phyloP scores from a whole-genome alignment of 305 asterid species.

The Plantago rigida region DNA sequence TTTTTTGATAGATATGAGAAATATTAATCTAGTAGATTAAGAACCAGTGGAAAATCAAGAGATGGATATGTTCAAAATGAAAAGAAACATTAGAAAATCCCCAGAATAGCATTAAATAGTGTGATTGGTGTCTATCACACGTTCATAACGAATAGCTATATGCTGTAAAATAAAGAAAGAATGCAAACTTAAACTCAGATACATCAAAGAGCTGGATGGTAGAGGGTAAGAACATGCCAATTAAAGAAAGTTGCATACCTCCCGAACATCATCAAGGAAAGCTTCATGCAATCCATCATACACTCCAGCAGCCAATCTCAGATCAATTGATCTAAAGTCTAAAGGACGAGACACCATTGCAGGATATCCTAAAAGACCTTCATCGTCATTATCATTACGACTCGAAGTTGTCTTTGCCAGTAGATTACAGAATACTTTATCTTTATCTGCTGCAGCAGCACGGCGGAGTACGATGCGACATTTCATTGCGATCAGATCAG shows the following conservation, averaged over 20 bases:
- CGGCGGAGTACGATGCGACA: slow-evolving; percentile 77
- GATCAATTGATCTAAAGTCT: slow-evolving; percentile 87
- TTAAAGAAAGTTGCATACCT: slow-evolving; percentile 41
- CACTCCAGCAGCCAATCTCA: slow-evolving; percentile 83
- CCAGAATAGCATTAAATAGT: too few species aligned
- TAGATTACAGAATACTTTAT: slow-evolving; percentile 80
- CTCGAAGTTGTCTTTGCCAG: slow-evolving; percentile 61
- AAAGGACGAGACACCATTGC: slow-evolving; percentile 92
- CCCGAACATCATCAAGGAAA: slow-evolving; percentile 83
- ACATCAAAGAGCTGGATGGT: not conserved
- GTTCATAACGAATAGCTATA: too few species aligned
- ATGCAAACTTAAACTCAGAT: too few species aligned
- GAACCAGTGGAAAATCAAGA: not conserved
- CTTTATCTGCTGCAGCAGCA: slow-evolving; percentile 65
- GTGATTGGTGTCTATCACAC: too few species aligned
- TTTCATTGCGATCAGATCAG: slow-evolving; percentile 69
- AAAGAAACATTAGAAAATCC: too few species aligned
- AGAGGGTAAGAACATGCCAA: not conserved
- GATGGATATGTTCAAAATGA: not conserved
- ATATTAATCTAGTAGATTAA: too few species aligned
- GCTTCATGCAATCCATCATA: slow-evolving; percentile 88
- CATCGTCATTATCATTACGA: slow-evolving; percentile 69
- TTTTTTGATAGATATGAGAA: too few species aligned
- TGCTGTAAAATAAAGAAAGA: too few species aligned
- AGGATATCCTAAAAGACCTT: slow-evolving; percentile 83